Evolutionary conservation across 805 yeast genomes (phyloP), one percentile per base, ranked within the genome.

Genomic region (Groenewaldozyma salmanticensis): DNA sequence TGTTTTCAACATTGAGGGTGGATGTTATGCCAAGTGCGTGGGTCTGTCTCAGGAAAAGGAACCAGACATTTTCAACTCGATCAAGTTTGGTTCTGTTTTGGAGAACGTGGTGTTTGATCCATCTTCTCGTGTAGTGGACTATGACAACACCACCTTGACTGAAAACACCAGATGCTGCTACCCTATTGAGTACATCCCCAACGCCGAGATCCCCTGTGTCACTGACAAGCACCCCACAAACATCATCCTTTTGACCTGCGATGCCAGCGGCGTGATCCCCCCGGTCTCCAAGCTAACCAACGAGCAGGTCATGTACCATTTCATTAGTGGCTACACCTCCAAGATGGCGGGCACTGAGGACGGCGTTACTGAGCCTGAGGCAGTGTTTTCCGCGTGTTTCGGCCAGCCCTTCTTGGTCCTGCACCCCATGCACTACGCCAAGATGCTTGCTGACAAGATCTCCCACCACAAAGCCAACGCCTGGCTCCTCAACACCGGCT

Each of bases 281-380:
- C 97, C 97, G 49, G 94, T 90, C 50, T 87, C 96, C 49, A 85
- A 81, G 67, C 76, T 90, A 63, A 75, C 94, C 32, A 86, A 86
- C 60, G 84, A 90, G 55, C 97, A 90, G 70, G 97, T 90, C 51
- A 90, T 92, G 97, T 90, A 92, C 75, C 97, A 90, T 70, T 90
- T 90, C 70, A 90, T 90, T 55, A 82, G 95, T 50, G 98, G 98
- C 58, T 90, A 90, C 76, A 90, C 98, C 48, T 90, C 97, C 42
- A 90, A 92, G 77, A 90, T 90, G 95, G 96, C 98, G 48, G 97
- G 97, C 65, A 90, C 98, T 40, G 98, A 90, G 70, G 94, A 85
- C 65, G 98, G 98, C 67, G 85, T 90, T 52, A 88, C 96, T 48
- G 96, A 90, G 70, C 97, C 98, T 48, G 87, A 84, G 66, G 95